Evolutionary conservation across 2,329 filamentous ascomycete species (phyloP).

Genomic region (Aspergillus puulaauensis): DNA sequence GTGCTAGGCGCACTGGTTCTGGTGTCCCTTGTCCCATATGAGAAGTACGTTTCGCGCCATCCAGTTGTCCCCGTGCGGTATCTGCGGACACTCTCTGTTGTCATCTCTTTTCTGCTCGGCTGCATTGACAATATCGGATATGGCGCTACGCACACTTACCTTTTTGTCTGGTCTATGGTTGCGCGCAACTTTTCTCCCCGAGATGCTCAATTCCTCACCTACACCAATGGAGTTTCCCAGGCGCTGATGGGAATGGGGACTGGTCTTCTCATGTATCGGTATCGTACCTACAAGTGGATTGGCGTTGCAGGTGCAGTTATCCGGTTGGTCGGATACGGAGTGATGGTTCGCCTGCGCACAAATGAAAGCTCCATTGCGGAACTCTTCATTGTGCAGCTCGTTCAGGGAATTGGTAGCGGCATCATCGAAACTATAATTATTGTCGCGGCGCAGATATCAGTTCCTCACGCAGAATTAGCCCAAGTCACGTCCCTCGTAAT

Average conservation of each 20-base stretch:
- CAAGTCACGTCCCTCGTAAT: slow-evolving; percentile 51
- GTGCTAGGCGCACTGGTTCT: slow-evolving; percentile 45
- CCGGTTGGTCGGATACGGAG: slow-evolving; percentile 50
- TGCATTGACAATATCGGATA: slow-evolving; percentile 48
- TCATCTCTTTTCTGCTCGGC: slow-evolving; percentile 42
- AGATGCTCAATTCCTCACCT: slow-evolving; percentile 46
- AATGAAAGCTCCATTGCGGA: slow-evolving; percentile 45
- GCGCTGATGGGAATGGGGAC: slow-evolving; percentile 42
- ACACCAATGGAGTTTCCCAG: slow-evolving; percentile 43
- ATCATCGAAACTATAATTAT: slow-evolving; percentile 46
- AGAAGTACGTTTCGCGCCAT: slow-evolving; percentile 44
- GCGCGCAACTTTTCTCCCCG: slow-evolving; percentile 43
- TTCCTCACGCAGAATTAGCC: slow-evolving; percentile 48
- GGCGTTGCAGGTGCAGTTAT: slow-evolving; percentile 42
- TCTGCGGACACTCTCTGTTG: slow-evolving; percentile 46
- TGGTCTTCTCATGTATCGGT: slow-evolving; percentile 44
- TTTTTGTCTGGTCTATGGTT: slow-evolving; percentile 50
- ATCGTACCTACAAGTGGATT: slow-evolving; percentile 50
- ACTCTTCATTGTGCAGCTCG: slow-evolving; percentile 48
- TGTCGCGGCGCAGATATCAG: slow-evolving; percentile 47
- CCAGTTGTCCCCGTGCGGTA: slow-evolving; percentile 50
- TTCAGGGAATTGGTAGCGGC: slow-evolving; percentile 51
- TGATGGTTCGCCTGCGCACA: slow-evolving; percentile 52
- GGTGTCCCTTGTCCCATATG: slow-evolving; percentile 48
- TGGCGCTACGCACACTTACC: slow-evolving; percentile 47